Evolutionary conservation across 2,329 filamentous ascomycete genomes (phyloP), one percentile per base, ranked within the genome.

Genomic region (Diaporthe destruens): DNA sequence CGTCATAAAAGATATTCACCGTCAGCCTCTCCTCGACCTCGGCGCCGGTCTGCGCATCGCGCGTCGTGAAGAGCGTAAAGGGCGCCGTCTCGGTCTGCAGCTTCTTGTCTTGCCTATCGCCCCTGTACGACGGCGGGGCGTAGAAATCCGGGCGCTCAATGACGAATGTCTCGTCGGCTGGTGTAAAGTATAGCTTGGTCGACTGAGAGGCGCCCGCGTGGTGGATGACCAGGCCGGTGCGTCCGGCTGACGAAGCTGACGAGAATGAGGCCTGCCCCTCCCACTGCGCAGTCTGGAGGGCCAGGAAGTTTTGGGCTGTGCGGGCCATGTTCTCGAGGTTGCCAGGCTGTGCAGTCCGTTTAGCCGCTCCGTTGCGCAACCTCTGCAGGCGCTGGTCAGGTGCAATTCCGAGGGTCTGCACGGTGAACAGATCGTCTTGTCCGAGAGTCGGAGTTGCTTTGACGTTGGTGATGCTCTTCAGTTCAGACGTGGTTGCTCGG

Each of bases 11-110:
- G 0, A 82, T 80, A 23, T 79, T 81, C n/a, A 87, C 77, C n/a
- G 77, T 77, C 0, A 86, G 78, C 2, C 76, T 74, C 73, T 85
- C 83, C 71, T 81, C 77, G 23, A 51, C 42, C 42, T 79, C 76
- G 3, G 75, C 68, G 3, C 74, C 69, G 32, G 75, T 74, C 11
- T 65, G 34, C n/a, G 56, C 51, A 11, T 67, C 59, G 42, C 53
- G 61, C 18, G 74, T 75, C 0, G 80, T 82, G 76, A 88, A 87
- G 0, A 88, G 80, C 0, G 86, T 87, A 70, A 87, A 85, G 0
- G 86, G 84, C 49, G 76, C 75, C 56, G 82, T 79, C 4, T 76
- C 76, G 34, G 84, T 84, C 42, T 82, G 80, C 20, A 85, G 80
- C 14, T 80, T 78, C 0, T 74, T 34, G 42, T 53, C 9, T 18